Evolutionary conservation across 441 rosid species (phyloP).

Genomic region (Rhodomyrtus psidioides): DNA sequence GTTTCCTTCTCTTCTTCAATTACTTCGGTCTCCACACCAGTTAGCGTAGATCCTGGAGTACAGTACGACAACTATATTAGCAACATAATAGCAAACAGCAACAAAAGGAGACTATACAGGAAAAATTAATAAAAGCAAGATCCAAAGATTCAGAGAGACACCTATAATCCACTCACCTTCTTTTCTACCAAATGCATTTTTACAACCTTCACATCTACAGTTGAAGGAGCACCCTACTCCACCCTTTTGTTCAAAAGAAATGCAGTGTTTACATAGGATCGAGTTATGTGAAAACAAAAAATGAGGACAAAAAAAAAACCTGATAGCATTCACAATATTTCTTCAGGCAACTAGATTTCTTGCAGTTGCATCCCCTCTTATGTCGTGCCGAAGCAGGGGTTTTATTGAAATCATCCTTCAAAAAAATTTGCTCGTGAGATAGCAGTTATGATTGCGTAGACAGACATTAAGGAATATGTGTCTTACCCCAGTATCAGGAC

Average conservation of each 20-base stretch:
- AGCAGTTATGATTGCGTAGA: not conserved
- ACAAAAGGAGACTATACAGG: not conserved
- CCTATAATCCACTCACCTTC: not conserved
- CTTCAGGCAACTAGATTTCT: constrained; percentile 93
- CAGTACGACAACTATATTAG: not conserved
- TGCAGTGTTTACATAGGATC: not conserved
- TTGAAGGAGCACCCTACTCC: not conserved
- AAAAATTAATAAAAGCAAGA: not conserved
- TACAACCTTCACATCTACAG: constrained; percentile 1
- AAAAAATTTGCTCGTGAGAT: not conserved
- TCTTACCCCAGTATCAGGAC: constrained; percentile 59
- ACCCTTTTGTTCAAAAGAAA: not conserved
- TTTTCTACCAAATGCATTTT: not conserved
- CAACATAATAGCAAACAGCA: not conserved
- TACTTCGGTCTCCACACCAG: not conserved
- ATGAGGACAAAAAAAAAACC: constrained; percentile 33
- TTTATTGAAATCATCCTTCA: constrained; percentile 79
- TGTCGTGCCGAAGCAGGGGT: constrained; percentile 99
- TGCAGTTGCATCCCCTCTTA: constrained; percentile 99
- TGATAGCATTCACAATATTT: constrained; percentile 99
- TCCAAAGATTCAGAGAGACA: not conserved
- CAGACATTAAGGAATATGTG: not conserved
- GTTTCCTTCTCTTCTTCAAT: not conserved
- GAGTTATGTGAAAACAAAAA: not conserved
- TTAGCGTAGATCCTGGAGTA: not conserved